These are phyloP conservation scores for Yarrowia porcina DNA, from an alignment of 805 yeast species.

Conservation along the genomic window DNA sequence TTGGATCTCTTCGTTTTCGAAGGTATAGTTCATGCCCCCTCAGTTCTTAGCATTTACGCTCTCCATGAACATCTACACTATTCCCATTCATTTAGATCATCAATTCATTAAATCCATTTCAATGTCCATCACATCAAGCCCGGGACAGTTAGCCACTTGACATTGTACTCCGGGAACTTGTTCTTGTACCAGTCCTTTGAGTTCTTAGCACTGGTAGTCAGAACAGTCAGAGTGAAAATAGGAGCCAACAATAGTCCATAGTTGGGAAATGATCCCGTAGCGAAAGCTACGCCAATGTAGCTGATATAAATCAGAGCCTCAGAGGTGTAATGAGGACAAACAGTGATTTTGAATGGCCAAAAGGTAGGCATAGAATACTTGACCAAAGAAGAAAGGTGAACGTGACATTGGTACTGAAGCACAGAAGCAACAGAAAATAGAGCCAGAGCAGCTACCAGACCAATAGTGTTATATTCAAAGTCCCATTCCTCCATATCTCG, in stretches of 20 bases:
- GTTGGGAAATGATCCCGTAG: neutral
- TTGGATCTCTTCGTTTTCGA: too few relatives aligned
- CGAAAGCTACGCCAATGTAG: neutral
- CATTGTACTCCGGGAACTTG: constrained; percentile 4
- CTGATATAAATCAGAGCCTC: neutral
- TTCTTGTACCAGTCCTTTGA: neutral
- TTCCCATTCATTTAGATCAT: too few relatives aligned
- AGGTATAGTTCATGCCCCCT: too few relatives aligned
- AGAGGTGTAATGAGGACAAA: constrained; percentile 16
- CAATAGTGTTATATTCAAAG: neutral
- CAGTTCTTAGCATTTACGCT: too few relatives aligned
- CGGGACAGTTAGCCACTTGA: neutral
- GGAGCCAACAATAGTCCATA: neutral
- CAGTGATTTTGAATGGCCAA: constrained; percentile 6
- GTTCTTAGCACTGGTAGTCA: neutral
- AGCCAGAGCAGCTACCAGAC: neutral
- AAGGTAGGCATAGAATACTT: constrained; percentile 10
- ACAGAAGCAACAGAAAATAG: neutral
- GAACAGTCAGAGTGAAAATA: neutral
- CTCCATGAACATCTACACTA: too few relatives aligned
- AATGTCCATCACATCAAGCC: neutral
- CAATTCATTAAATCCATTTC: neutral
- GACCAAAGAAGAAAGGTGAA: neutral
- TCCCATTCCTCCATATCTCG: neutral
- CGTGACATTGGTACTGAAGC: neutral